Evolutionary conservation across 2,329 filamentous ascomycete genomes (phyloP).

Genomic region (Madurella mycetomatis): DNA sequence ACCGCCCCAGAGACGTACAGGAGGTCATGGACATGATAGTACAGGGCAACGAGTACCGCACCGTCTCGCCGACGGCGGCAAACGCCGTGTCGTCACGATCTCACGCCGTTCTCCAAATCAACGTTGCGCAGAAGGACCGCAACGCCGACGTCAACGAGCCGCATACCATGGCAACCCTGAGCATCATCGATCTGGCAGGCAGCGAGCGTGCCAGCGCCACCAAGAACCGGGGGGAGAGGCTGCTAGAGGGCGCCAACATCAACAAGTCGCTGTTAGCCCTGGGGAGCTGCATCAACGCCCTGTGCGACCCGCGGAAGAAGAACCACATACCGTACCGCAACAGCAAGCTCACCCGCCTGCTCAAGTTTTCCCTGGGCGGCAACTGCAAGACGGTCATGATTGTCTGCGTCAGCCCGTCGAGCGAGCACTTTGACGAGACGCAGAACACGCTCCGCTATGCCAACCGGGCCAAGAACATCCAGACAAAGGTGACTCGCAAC

Average conservation of each 20-base stretch:
- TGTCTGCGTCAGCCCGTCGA: conserved; percentile 94
- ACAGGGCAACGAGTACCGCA: conserved; percentile 86
- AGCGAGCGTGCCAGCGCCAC: conserved; percentile 95
- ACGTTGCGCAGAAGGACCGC: conserved; percentile 87
- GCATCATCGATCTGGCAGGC: conserved; percentile 95
- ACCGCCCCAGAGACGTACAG: conserved; percentile 84
- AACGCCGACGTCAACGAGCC: conserved; percentile 91
- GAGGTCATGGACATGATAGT: conserved; percentile 99
- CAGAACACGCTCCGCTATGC: conserved; percentile 97
- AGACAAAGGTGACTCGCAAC: conserved; percentile 98
- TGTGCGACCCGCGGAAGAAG: conserved; percentile 86
- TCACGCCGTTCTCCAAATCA: conserved; percentile 95
- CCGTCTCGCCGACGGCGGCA: conserved; percentile 93
- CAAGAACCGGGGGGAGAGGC: conserved; percentile 87
- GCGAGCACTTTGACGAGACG: conserved; percentile 94
- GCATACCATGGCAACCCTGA: conserved; percentile 95
- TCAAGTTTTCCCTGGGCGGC: conserved; percentile 95
- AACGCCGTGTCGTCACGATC: conserved; percentile 97
- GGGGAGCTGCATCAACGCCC: conserved; percentile 95
- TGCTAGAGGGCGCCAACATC: conserved; percentile 96
- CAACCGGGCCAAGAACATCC: conserved; percentile 97
- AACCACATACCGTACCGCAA: conserved; percentile 97
- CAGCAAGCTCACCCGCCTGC: conserved; percentile 88
- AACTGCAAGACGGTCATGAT: conserved; percentile 99
- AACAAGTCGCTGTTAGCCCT: conserved; percentile 95